Evolutionary conservation across 164 flowering plant species (phyloP), one percentile per base, ranked within the genome.

Genomic region (Chimonanthus salicifolius): DNA sequence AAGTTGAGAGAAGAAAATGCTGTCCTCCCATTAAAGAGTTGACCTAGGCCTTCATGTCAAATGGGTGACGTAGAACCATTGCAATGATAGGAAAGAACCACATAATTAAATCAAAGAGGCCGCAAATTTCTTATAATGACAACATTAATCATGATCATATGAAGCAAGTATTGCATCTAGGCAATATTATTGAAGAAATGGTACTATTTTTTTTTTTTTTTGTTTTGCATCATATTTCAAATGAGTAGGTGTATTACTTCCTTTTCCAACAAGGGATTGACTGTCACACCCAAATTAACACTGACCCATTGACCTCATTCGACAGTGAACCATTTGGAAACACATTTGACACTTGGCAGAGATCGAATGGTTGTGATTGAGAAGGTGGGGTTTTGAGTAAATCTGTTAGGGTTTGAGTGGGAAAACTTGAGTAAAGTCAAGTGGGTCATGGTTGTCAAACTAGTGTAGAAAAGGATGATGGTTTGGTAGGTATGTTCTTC

Each of bases 261-360:
- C 74, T 72, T 72, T 63, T 72, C 70, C 50, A 18, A 64, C 75
- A 72, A 64, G 75, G 20, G 69, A 72, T 64, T 65, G 69, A 72
- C 62, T 72, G 62, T 49, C 62, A 8, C 45, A 15, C 43, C 58
- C 58, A 47, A 47, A 49, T 72, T 72, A 62, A 72, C 15, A 7
- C 65, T 58, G 64, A 60, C 46, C 60, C 74, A 62, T 72, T 62
- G 62, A 63, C 58, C 68, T 44, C 16, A 43, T 65, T 43, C 47
- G 7, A 63, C 45, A 46, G 5, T 4, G 16, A 18, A 10, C 16
- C 16, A 16, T 62, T 46, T 65, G 11, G 46, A 33, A 46, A 13
- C 6, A 4, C 47, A 44, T 4, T 33, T 33, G 47, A 66, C 68
- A 66, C 47, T 16, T 66, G 68, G 48, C 68, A 66, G 5, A 45